phyloP scores from a whole-genome alignment of 805 yeast species.

The Yamadazyma phyllophila region DNA sequence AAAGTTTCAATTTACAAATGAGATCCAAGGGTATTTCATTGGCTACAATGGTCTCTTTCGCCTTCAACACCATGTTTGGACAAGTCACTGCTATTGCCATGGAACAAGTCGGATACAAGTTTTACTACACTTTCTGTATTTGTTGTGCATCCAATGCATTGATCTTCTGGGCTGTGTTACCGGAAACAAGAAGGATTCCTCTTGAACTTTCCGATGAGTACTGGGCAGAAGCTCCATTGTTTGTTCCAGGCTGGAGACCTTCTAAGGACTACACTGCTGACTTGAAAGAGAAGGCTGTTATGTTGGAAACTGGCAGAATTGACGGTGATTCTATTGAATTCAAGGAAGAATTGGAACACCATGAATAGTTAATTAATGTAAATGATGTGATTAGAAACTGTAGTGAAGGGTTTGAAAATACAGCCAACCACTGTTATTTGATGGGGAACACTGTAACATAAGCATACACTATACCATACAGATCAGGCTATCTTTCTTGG shows the following conservation, averaged over 20 bases:
- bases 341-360: slow-evolving; percentile 19
- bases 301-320: slow-evolving; percentile 13
- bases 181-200: slow-evolving; percentile 26
- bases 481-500: too few relatives aligned
- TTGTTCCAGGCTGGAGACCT: slow-evolving; percentile 17
- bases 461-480: too few relatives aligned
- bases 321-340: slow-evolving; percentile 37
- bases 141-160: slow-evolving; percentile 24
- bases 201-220: slow-evolving; percentile 17
- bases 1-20: slow-evolving; percentile 37
- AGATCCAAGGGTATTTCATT: slow-evolving; percentile 36
- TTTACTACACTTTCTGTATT: slow-evolving; percentile 21
- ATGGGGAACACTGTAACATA: too few relatives aligned
- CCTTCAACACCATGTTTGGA: slow-evolving; percentile 34
- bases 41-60: slow-evolving; percentile 27
- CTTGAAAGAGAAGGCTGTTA: slow-evolving; percentile 13
- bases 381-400: neutral
- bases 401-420: too few relatives aligned
- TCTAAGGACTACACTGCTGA: slow-evolving; percentile 13
- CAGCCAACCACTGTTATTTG: too few relatives aligned
- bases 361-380: slow-evolving; percentile 7
- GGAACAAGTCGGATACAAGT: slow-evolving; percentile 21
- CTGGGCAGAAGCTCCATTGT: slow-evolving; percentile 14
- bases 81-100: slow-evolving; percentile 28
- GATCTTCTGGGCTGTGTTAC: slow-evolving; percentile 29